These are phyloP conservation scores for Cyclotella sp. DNA, from an alignment of 108 stramenopile genomes.

Conservation along the genomic window DNA sequence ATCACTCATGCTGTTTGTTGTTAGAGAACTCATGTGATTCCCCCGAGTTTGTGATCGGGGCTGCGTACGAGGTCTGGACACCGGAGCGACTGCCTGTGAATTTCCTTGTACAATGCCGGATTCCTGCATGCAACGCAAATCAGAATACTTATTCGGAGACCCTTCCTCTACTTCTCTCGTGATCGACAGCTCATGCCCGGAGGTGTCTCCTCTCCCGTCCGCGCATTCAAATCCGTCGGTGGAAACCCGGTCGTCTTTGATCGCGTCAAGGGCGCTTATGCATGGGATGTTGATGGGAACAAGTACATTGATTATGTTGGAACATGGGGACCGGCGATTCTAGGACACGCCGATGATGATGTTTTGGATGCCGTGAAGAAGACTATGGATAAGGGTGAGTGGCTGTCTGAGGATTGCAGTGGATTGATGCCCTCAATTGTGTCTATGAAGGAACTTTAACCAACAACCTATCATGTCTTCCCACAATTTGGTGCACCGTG, in stretches of 20 bases:
- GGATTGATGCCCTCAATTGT: neutral
- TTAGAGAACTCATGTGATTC: no score
- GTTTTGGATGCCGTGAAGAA: conserved; percentile 90
- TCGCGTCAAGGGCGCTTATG: conserved; percentile 96
- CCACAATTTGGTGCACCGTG: neutral
- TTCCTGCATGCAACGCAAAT: no score
- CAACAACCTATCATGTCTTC: neutral
- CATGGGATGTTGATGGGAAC: conserved; percentile 99
- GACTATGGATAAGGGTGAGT: conserved; percentile 93
- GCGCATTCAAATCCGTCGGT: conserved; percentile 98
- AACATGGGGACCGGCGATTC: conserved; percentile 98
- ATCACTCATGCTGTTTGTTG: no score
- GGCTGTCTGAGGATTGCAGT: neutral
- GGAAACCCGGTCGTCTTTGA: conserved; percentile 99
- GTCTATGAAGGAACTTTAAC: neutral
- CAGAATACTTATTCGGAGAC: no score
- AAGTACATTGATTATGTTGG: conserved; percentile 96
- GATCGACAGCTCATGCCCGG: conserved; percentile 93
- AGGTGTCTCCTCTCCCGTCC: conserved; percentile 97
- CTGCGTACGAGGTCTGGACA: no score
- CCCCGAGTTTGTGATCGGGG: no score
- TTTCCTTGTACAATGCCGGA: no score
- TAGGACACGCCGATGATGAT: conserved; percentile 98
- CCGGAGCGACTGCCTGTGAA: no score
- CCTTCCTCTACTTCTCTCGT: neutral